These are phyloP conservation scores for Emericellopsis cladophorae DNA, from an alignment of 2,329 filamentous ascomycete species.

Conservation along the genomic window DNA sequence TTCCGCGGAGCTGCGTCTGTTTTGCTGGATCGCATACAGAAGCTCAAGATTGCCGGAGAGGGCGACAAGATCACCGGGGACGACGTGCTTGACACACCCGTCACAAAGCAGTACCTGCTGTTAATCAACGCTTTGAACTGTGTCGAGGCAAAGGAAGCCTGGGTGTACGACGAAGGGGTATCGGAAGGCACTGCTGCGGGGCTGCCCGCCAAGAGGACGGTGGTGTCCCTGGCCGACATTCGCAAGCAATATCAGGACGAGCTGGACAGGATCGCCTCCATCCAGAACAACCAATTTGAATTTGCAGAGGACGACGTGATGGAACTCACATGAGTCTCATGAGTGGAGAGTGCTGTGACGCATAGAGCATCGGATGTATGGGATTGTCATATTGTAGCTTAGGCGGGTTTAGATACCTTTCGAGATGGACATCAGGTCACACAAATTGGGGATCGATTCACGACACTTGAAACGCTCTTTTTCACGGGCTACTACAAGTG, in stretches of 20 bases:
- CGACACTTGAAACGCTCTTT: background rate
- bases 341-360: constrained; percentile 5
- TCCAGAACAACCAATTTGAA: constrained; percentile 81
- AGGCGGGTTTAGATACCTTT: background rate
- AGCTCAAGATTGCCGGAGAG: constrained; percentile 44
- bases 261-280: constrained; percentile 75
- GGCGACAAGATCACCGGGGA: constrained; percentile 41
- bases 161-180: constrained; percentile 44
- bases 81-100: constrained; percentile 47
- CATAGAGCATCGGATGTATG: background rate
- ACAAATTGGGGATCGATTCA: too few species aligned
- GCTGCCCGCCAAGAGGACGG: constrained; percentile 45
- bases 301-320: constrained; percentile 47
- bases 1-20: constrained; percentile 66
- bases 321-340: constrained; percentile 33
- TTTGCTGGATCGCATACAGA: constrained; percentile 50
- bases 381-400: background rate
- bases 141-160: constrained; percentile 68
- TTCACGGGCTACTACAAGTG: background rate
- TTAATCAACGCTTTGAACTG: constrained; percentile 89
- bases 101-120: constrained; percentile 70
- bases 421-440: too few species aligned
- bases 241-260: constrained; percentile 83
- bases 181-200: constrained; percentile 10
- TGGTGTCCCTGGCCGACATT: constrained; percentile 77